Evolutionary conservation across 78 protist species (phyloP).

Genomic region (Trichosphaerium sp.): DNA sequence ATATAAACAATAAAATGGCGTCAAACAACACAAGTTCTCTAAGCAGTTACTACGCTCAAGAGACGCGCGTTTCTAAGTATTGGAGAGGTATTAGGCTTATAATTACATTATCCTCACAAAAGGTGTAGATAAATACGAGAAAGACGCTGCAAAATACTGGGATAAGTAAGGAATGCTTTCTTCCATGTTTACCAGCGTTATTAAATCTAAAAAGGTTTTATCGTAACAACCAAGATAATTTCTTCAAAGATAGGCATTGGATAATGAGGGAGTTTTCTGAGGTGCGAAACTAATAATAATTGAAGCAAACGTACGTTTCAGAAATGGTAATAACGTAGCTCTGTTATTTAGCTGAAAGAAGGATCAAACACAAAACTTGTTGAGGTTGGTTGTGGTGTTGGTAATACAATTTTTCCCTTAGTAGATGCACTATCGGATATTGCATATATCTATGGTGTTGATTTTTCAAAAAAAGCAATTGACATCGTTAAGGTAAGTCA

Average conservation of each 20-base stretch:
- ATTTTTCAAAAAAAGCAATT: constrained; percentile 1
- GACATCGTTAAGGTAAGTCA: not conserved
- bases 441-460: not conserved
- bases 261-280: constrained; percentile 25
- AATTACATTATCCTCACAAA: too few relatives aligned
- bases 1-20: too few relatives aligned
- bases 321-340: not conserved
- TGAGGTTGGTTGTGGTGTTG: constrained; percentile 43
- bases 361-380: not conserved
- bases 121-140: not conserved
- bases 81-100: too few relatives aligned
- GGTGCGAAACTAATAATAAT: not conserved
- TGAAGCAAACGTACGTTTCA: not conserved
- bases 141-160: constrained; percentile 19
- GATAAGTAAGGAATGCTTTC: too few relatives aligned
- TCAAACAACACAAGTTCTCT: too few relatives aligned
- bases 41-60: too few relatives aligned
- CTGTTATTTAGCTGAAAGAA: not conserved
- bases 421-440: not conserved
- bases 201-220: too few relatives aligned
- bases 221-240: not conserved
- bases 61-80: too few relatives aligned
- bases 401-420: constrained; percentile 31
- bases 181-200: too few relatives aligned
- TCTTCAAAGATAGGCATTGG: constrained; percentile 51